Base-by-base conservation (phyloP, 106 monocot genomes). In the Alisma plantagoaquatica region DNA sequence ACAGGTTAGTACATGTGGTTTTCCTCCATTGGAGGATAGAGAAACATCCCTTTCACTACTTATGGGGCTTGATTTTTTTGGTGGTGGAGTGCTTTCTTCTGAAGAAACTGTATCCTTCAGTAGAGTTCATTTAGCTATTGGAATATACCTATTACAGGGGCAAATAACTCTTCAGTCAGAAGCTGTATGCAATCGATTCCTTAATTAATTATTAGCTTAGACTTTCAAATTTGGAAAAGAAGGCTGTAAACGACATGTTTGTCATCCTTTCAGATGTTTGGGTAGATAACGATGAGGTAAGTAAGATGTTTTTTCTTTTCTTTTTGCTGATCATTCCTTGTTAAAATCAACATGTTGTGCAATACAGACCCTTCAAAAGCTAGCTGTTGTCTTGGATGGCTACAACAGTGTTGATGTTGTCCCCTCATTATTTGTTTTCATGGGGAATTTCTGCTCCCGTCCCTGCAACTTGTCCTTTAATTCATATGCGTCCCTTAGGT, bases 181-280 rank as follows among this genome's bases (percentile, higher is more conserved):
- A 7, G 15, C 17, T 22, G 19, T 31, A 23, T 60, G 14, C 53
- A 32, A 19, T 46, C 29, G 63, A 46, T 56, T n/a, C 38, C 27
- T 21, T 60, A 27, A 29, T 43, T 60, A 23, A 42, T 51, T 53
- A 60, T 56, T 53, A 98, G 98, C 58, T 76, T 53, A 78, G 90
- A 60, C 47, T 90, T 20, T 74, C 76, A 59, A 52, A 22, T 26
- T 45, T 85, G 44, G 96, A 98, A 53, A 85, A 98, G 74, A 90
- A 82, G 52, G 78, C 98, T 11, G 81, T 90, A 22, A 85, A 98
- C 75, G 89, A 98, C 49, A 98, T 90, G 98, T 98, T 98, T 79
- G 98, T 98, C 4, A 65, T 98, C 31, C 81, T 98, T 56, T 98
- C 98, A 27, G 89, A 98, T 79, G 85, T 90, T 38, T 98, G 98